phyloP scores from a whole-genome alignment of 2,329 filamentous ascomycete genomes.

The Dendrostoma leiphaemia region DNA sequence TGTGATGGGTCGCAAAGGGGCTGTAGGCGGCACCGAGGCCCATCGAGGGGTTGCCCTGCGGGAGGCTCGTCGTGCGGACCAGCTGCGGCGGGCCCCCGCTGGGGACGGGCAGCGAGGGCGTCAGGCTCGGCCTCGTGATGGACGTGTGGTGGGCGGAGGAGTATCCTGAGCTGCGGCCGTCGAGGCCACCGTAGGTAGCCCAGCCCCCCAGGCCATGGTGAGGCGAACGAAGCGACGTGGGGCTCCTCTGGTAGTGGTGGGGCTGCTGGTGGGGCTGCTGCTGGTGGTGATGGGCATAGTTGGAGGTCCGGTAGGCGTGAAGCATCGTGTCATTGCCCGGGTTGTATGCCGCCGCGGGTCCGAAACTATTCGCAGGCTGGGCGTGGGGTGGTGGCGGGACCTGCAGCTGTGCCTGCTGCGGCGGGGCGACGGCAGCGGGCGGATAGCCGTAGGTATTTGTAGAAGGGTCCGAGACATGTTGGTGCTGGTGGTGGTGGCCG shows the following conservation, averaged over 20 bases:
- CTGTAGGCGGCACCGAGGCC: constrained; percentile 55
- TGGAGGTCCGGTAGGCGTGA: constrained; percentile 51
- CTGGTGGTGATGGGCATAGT: constrained; percentile 35
- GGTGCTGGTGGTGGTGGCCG: too few species aligned
- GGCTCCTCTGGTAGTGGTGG: constrained; percentile 19
- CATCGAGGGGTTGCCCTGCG: constrained; percentile 34
- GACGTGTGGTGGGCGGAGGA: constrained; percentile 43
- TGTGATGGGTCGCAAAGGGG: constrained; percentile 67
- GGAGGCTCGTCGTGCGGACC: constrained; percentile 56
- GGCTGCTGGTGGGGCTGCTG: constrained; percentile 17
- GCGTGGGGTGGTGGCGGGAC: constrained; percentile 14
- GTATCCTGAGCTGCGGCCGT: constrained; percentile 38
- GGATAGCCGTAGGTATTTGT: constrained; percentile 57
- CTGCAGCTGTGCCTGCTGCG: constrained; percentile 35
- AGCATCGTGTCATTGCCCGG: constrained; percentile 52
- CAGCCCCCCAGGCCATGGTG: constrained; percentile 25
- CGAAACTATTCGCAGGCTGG: constrained; percentile 20
- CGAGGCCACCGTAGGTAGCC: constrained; percentile 35
- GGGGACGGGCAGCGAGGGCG: constrained; percentile 46
- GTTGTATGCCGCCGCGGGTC: constrained; percentile 32
- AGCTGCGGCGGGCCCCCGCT: constrained; percentile 42
- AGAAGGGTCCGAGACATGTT: constrained; percentile 38
- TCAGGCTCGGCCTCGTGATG: constrained; percentile 45
- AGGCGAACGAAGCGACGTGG: constrained; percentile 25
- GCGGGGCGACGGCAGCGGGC: constrained; percentile 42